Evolutionary conservation across 176 grass and related monocot species (phyloP).

Genomic region (Bonia amplexicaulis): DNA sequence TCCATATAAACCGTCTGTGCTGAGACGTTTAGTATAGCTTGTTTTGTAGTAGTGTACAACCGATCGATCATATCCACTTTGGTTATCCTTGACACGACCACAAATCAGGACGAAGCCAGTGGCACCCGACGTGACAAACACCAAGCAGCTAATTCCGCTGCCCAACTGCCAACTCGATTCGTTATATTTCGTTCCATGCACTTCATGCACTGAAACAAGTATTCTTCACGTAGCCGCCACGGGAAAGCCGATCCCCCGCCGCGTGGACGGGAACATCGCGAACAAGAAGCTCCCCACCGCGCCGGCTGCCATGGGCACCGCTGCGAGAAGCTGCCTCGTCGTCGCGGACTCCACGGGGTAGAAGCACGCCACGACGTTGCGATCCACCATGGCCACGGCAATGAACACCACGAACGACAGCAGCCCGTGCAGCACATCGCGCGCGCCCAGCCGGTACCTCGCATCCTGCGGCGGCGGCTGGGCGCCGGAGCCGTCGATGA

Average conservation of each 20-base stretch:
- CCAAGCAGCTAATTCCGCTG: background rate
- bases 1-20: too few species aligned
- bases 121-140: background rate
- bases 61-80: too few species aligned
- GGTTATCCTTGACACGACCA: too few species aligned
- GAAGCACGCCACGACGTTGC: slow-evolving; percentile 60
- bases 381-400: slow-evolving; percentile 50
- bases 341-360: slow-evolving; percentile 36
- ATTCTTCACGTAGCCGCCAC: background rate
- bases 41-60: too few species aligned
- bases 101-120: too few species aligned
- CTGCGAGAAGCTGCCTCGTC: slow-evolving; percentile 33
- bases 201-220: background rate
- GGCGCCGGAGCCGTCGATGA: background rate
- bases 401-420: slow-evolving; percentile 54
- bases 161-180: background rate
- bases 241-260: slow-evolving; percentile 53
- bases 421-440: slow-evolving; percentile 46
- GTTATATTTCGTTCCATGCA: background rate
- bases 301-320: slow-evolving; percentile 39
- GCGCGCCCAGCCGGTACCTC: slow-evolving; percentile 20
- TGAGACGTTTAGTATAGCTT: too few species aligned
- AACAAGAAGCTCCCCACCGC: slow-evolving; percentile 46
- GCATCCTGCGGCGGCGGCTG: background rate
- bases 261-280: slow-evolving; percentile 55